phyloP scores from a whole-genome alignment of 257 asterid genomes.

The Petrea volubilis region DNA sequence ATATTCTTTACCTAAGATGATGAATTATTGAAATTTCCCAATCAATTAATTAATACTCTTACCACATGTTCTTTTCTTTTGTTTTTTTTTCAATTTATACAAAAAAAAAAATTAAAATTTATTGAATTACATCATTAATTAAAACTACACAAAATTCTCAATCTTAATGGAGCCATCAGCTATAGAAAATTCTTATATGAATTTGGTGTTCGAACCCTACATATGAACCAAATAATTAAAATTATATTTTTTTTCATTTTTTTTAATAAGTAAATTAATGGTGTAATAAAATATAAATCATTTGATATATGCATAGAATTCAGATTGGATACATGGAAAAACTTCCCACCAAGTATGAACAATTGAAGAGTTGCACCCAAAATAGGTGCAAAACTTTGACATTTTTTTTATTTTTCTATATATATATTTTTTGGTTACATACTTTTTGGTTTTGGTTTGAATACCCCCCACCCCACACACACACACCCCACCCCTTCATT shows the following conservation, averaged over 20 bases:
- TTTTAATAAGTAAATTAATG: no score
- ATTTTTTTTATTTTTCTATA: not conserved
- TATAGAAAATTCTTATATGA: no score
- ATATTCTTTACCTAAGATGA: constrained; percentile 14
- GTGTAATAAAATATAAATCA: no score
- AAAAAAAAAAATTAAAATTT: not conserved
- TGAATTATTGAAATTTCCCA: constrained; percentile 3
- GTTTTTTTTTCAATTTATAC: not conserved
- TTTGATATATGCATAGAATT: no score
- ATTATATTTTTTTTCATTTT: no score
- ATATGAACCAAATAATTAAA: no score
- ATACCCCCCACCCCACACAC: no score
- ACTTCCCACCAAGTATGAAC: not conserved
- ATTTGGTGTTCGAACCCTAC: no score
- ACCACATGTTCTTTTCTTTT: not conserved
- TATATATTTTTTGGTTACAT: no score
- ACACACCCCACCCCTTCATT: no score
- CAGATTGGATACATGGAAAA: no score
- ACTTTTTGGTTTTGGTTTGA: no score
- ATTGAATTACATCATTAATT: not conserved
- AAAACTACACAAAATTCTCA: constrained; percentile 21
- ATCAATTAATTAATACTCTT: constrained; percentile 11
- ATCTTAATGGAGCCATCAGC: not conserved
- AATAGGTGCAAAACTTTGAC: constrained; percentile 16
- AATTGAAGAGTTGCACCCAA: constrained; percentile 21